Evolutionary conservation across 306 rosid genomes (phyloP), one percentile per base, ranked within the genome.

Genomic region (Quercus mongolica): DNA sequence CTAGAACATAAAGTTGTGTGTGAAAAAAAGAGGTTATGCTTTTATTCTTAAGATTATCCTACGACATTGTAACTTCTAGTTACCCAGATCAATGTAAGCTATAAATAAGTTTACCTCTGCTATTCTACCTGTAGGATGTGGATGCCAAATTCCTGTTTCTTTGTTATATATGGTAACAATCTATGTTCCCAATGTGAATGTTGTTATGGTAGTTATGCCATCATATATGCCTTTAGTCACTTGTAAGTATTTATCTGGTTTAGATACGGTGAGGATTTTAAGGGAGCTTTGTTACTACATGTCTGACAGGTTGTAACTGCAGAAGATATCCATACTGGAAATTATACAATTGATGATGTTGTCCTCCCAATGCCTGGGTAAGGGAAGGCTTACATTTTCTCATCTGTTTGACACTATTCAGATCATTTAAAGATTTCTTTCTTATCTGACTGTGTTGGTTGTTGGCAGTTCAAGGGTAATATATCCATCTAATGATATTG

Each of bases 331-430:
- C 78, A 71, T 64, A 78, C 78, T 38, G 86, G 94, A 78, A 88
- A 49, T 74, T 95, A 87, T 78, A 88, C 88, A 23, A 85, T 93
- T 84, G 96, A 93, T 35, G 99, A 95, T 71, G 84, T 91, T 59
- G 82, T 95, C 81, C 99, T 95, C 84, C 99, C 99, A n/a, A 59
- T 91, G 88, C 99, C 99, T 5, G 99, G 99, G 99, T 93, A 82
- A 85, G 90, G 81, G 69, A 72, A 38, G 55, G 76, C 52, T 74
- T 63, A 28, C 51, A 46, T 25, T 52, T 65, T 19, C 52, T 70
- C 72, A 21, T 56, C 70, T 64, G 56, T 73, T 79, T 69, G 31
- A n/a, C 61, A 35, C 67, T 21, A 82, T 38, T n/a, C 41, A 6
- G 76, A 58, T 71, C 54, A 15, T 71, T 68, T 79, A 25, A 19